Conservation (phyloP, 116 monocot species). For the Papilionanthe hybrid region DNA sequence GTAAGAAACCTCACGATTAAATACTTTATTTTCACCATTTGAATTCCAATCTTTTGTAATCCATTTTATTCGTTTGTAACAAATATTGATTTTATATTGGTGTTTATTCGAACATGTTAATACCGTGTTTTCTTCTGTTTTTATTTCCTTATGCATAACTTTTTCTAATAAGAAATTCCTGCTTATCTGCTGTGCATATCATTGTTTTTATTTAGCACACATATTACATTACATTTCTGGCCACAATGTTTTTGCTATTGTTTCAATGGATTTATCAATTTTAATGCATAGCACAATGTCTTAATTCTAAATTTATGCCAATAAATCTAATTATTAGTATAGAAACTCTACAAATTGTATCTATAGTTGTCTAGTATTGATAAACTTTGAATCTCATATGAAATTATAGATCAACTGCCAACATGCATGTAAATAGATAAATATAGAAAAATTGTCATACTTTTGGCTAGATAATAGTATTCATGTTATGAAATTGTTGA, state of each 20-base stretch:
- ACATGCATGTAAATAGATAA: neutral
- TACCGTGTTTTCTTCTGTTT: neutral
- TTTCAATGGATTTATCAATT: neutral
- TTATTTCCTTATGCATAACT: neutral
- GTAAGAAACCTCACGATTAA: slow-evolving; percentile 8
- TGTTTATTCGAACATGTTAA: neutral
- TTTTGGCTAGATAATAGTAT: neutral
- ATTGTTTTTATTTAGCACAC: neutral
- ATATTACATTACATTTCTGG: neutral
- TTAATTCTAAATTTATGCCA: neutral
- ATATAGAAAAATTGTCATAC: neutral
- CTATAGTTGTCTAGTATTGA: neutral
- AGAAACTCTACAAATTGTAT: neutral
- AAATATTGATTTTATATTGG: neutral
- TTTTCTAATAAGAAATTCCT: neutral
- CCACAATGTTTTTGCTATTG: neutral
- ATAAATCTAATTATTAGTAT: neutral
- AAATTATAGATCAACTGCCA: neutral
- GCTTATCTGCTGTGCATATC: neutral
- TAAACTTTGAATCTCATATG: neutral
- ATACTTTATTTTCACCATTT: neutral
- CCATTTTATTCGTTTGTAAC: neutral
- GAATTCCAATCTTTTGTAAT: neutral
- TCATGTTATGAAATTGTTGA: neutral
- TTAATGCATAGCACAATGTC: neutral